These are phyloP conservation scores for Trichosporon sp. DNA, from an alignment of 1,284 basidiomycete genomes.

Conservation along the genomic window DNA sequence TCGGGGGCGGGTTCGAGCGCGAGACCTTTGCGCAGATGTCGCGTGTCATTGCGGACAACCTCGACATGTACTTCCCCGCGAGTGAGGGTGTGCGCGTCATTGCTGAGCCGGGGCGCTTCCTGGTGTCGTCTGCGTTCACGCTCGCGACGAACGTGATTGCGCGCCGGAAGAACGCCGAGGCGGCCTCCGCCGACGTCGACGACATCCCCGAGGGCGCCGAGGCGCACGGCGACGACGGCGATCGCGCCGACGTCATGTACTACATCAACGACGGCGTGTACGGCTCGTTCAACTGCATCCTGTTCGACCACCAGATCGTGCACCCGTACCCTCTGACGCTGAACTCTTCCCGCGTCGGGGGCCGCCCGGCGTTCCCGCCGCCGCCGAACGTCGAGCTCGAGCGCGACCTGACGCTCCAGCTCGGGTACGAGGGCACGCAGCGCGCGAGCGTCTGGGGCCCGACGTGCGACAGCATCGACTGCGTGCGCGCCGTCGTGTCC, in stretches of 20 bases:
- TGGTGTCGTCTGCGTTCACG: slow-evolving; percentile 87
- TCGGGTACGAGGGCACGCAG: slow-evolving; percentile 51
- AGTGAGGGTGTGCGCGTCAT: slow-evolving; percentile 71
- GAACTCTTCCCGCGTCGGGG: slow-evolving; percentile 30
- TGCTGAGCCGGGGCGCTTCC: slow-evolving; percentile 94
- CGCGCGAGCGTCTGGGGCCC: slow-evolving; percentile 56
- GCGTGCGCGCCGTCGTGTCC: slow-evolving; percentile 61
- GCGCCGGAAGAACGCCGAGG: slow-evolving; percentile 53
- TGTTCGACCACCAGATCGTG: slow-evolving; percentile 89
- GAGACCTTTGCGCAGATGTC: slow-evolving; percentile 81
- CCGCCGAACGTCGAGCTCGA: slow-evolving; percentile 48
- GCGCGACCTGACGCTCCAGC: slow-evolving; percentile 45
- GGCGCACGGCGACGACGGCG: slow-evolving; percentile 14
- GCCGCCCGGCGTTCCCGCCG: slow-evolving; percentile 45
- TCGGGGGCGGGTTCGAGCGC: slow-evolving; percentile 95
- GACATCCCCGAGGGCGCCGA: slow-evolving; percentile 11
- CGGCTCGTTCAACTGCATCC: slow-evolving; percentile 95
- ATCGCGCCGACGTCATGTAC: slow-evolving; percentile 56
- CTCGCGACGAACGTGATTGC: slow-evolving; percentile 94
- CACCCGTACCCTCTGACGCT: slow-evolving; percentile 72
- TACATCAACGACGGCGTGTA: slow-evolving; percentile 99
- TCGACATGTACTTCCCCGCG: slow-evolving; percentile 82
- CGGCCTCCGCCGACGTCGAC: slow-evolving; percentile 11
- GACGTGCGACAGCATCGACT: slow-evolving; percentile 89
- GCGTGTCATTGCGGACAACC: slow-evolving; percentile 63